These are phyloP conservation scores for Candida gigantensis DNA, from an alignment of 1,139 yeast species.

Conservation along the genomic window DNA sequence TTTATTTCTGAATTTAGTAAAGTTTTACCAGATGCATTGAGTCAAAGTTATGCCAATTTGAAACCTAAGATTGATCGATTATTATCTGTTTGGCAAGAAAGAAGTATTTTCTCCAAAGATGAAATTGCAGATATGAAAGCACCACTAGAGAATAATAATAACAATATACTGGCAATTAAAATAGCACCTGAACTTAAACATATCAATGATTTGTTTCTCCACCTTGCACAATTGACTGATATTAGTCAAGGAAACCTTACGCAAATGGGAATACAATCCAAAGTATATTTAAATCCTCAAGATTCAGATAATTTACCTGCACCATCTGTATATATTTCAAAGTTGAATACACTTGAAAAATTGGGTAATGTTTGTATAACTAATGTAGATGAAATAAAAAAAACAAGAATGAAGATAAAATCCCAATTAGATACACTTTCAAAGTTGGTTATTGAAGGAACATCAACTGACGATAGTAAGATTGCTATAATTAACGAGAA, in stretches of 20 bases:
- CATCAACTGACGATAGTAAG: constrained; percentile 46
- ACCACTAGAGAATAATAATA: constrained; percentile 17
- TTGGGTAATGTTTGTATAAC: constrained; percentile 38
- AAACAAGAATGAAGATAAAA: constrained; percentile 40
- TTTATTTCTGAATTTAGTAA: constrained; percentile 59
- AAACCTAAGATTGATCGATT: constrained; percentile 64
- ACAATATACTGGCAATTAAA: constrained; percentile 8
- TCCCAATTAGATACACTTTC: constrained; percentile 45
- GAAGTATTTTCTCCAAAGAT: constrained; percentile 52
- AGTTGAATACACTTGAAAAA: constrained; percentile 46
- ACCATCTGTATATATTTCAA: constrained; percentile 49
- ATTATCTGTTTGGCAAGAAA: constrained; percentile 72
- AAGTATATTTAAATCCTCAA: constrained; percentile 42
- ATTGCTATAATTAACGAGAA: constrained; percentile 44
- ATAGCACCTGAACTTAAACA: constrained; percentile 43
- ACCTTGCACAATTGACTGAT: constrained; percentile 31
- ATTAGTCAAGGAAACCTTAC: constrained; percentile 39
- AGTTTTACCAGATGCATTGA: constrained; percentile 43
- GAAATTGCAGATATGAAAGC: constrained; percentile 47
- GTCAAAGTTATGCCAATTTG: constrained; percentile 34
- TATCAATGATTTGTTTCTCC: constrained; percentile 34
- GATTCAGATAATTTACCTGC: constrained; percentile 52
- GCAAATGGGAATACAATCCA: constrained; percentile 46
- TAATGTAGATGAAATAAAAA: constrained; percentile 40
- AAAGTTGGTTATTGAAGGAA: constrained; percentile 41